phyloP scores from a whole-genome alignment of 176 grass and related monocot genomes.

The Urochloa ruziziensis region DNA sequence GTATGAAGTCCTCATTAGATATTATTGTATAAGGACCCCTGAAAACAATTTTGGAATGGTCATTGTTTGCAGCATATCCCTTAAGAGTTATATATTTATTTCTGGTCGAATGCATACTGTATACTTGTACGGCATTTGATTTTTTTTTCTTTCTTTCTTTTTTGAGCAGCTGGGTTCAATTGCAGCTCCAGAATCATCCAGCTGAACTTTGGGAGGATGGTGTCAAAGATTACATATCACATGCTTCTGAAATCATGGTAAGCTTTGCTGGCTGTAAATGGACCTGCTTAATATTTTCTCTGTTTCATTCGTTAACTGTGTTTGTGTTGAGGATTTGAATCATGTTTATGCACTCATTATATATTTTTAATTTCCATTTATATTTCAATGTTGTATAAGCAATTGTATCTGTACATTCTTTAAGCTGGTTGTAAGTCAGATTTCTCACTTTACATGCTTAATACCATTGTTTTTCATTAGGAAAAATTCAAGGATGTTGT shows the following conservation, averaged over 20 bases:
- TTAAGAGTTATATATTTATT: background rate
- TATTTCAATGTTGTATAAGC: background rate
- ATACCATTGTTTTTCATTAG: constrained; percentile 36
- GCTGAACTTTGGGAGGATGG: constrained; percentile 94
- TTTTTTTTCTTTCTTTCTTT: constrained; percentile 1
- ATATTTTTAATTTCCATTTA: background rate
- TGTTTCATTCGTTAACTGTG: background rate
- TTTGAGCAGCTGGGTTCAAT: constrained; percentile 82
- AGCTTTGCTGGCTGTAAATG: background rate
- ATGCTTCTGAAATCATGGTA: constrained; percentile 87
- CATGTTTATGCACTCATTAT: background rate
- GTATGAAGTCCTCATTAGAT: background rate
- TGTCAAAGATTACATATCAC: constrained; percentile 67
- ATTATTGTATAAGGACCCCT: background rate
- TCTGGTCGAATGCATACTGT: background rate
- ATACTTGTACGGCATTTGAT: constrained; percentile 17
- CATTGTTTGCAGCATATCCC: background rate
- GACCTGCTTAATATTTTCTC: background rate
- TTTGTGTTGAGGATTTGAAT: background rate
- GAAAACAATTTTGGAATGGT: background rate
- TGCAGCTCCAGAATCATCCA: constrained; percentile 77
- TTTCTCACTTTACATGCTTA: constrained; percentile 11
- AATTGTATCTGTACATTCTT: background rate
- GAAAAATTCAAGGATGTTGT: constrained; percentile 99
- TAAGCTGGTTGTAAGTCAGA: background rate